phyloP scores from a whole-genome alignment of 441 rosid species.

The Pelargonium cotyledonis region DNA sequence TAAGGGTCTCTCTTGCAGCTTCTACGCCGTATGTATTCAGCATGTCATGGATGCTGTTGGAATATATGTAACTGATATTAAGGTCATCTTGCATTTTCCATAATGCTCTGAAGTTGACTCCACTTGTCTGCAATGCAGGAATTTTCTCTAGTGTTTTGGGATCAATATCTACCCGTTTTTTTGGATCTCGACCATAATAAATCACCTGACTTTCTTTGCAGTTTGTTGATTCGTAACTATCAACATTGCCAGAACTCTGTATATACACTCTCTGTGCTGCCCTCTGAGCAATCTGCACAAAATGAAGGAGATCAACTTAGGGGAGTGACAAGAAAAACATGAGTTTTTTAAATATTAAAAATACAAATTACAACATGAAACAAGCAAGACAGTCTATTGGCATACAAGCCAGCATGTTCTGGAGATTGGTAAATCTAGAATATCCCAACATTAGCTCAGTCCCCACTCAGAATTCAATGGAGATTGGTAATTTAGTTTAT shows the following conservation, averaged over 20 bases:
- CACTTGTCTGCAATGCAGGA: constrained; percentile 69
- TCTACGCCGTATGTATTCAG: constrained; percentile 77
- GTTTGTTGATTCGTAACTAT: constrained; percentile 38
- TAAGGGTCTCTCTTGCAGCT: constrained; percentile 88
- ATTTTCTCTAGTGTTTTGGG: constrained; percentile 44
- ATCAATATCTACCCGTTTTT: constrained; percentile 45
- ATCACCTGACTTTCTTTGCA: constrained; percentile 75
- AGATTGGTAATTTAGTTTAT: too few relatives aligned
- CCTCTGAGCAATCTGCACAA: constrained; percentile 59
- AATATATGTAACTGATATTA: constrained; percentile 69
- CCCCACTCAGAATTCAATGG: too few relatives aligned
- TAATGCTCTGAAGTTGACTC: constrained; percentile 64
- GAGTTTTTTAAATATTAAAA: too few relatives aligned
- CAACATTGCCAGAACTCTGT: constrained; percentile 73
- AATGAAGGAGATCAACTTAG: not conserved
- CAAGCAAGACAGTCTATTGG: too few relatives aligned
- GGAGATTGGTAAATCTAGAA: too few relatives aligned
- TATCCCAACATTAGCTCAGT: too few relatives aligned
- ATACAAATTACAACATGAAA: too few relatives aligned
- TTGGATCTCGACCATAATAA: constrained; percentile 70
- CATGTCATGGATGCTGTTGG: constrained; percentile 73
- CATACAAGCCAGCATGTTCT: too few relatives aligned
- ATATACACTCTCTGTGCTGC: constrained; percentile 83
- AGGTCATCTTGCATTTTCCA: constrained; percentile 68
- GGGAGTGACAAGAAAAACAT: not conserved